These are phyloP conservation scores for barley (Hordeum vulgare) DNA, from an alignment of 176 grass and related monocot species.

Conservation along the genomic window MorexV3_pseudomolecules_assembly NC_058519.1:35176093-35176592, in stretches of 20 bases:
- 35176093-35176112: neutral
- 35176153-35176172: neutral
- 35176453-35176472: neutral
- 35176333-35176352: too few species aligned
- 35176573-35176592: too few species aligned
- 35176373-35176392: neutral
- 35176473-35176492: neutral
- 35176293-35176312: neutral
- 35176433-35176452: neutral
- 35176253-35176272: neutral
- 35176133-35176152: neutral
- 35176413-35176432: neutral
- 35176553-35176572: too few species aligned
- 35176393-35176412: neutral
- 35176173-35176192: neutral
- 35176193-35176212: too few species aligned
- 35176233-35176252: too few species aligned
- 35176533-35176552: too few species aligned
- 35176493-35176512: neutral
- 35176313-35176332: neutral
- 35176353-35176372: neutral
- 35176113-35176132: too few species aligned
- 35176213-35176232: too few species aligned
- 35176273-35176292: neutral
- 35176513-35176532: too few species aligned